Base-by-base conservation (phyloP, 148 eudicot genomes). In the Mesembryanthemum crystallinum region DNA sequence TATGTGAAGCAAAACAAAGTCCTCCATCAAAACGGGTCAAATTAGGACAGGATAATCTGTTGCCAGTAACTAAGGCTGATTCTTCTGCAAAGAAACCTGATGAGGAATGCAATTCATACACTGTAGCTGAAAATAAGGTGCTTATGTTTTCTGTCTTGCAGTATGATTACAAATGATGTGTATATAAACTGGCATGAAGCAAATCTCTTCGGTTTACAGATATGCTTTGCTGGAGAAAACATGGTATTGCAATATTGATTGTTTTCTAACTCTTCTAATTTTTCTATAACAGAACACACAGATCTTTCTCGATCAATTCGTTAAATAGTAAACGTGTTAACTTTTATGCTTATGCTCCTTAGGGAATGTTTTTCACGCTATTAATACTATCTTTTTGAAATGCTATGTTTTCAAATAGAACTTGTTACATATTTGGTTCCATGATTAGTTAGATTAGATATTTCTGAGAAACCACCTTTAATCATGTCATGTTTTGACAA, bases 1-100 rank as follows among this genome's bases (percentile, higher is more conserved):
- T 82, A 74, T 87, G 83, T 83, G 96, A 90, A 88, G 88, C 85
- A 62, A 88, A 80, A 82, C 78, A 88, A 23, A 83, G 85, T 73
- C 92, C 91, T 45, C 85, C 96, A 57, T 89, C 86, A 52, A 95
- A 92, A 78, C 88, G 90, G 80, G 82, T 89, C 79, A 92, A 90
- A 85, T 69, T 88, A 66, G 94, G 90, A 69, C 82, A 76, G 71
- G 92, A 86, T 64, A 82, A 51, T 32, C 75, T 85, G 42, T 73
- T 83, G 66, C 68, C 75, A 24, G 66, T 57, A 37, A 33, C 61
- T 45, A 83, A 81, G 66, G 79, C 74, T 78, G 89, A 83, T 84
- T 28, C 79, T 42, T 61, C 65, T 61, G 69, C 29, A 42, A 78
- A 87, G 71, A 80, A 65, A 76, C 71, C 79, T 30, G 83, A 82